Base-by-base conservation (phyloP, 306 rosid genomes). In the Vigna unguiculata region DNA sequence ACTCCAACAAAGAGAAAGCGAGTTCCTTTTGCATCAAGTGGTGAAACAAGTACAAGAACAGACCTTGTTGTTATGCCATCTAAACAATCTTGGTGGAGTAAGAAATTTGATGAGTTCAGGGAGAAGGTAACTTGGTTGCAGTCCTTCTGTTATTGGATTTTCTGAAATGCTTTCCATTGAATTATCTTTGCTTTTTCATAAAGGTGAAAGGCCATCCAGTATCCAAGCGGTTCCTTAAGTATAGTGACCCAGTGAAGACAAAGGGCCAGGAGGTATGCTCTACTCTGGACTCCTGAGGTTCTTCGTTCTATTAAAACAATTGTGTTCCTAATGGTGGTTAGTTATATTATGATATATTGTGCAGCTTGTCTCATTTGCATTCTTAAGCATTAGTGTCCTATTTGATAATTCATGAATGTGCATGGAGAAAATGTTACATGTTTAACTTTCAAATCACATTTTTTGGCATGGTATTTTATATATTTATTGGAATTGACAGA, bases 201-300 rank as follows among this genome's bases (percentile, higher is more conserved):
- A 52, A 96, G 99, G 87, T 89, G 81, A 89, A 74, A 81, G 78
- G 87, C 67, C 80, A 85, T 88, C 93, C 90, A 43, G 30, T 71
- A 5, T 85, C 87, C 88, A 89, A 83, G 92, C 90, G 70, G 46
- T 32, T 92, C 61, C 54, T 79, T 9, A 81, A 81, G 69, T 80
- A 79, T 77, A 82, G 90, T 53, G 90, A 92, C 55, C 98, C 99
- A 41, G 97, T 95, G 87, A 80, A 67, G 81, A 69, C 88, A 69
- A 95, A 83, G 83, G 69, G 93, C 71, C 92, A 91, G 65, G 99
- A 96, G 96, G 99, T 92, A 85, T 41, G 78, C 73, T 88, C 24
- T 75, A 55, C 63, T 76, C 20, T 69, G 53, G 17, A 10, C 66
- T 73, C 20, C 70, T 47, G 19, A 8, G 62, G 21, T 79, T 66